Evolutionary conservation across 2,329 filamentous ascomycete genomes (phyloP), one percentile per base, ranked within the genome.

Genomic region (Epichloe bromicola): DNA sequence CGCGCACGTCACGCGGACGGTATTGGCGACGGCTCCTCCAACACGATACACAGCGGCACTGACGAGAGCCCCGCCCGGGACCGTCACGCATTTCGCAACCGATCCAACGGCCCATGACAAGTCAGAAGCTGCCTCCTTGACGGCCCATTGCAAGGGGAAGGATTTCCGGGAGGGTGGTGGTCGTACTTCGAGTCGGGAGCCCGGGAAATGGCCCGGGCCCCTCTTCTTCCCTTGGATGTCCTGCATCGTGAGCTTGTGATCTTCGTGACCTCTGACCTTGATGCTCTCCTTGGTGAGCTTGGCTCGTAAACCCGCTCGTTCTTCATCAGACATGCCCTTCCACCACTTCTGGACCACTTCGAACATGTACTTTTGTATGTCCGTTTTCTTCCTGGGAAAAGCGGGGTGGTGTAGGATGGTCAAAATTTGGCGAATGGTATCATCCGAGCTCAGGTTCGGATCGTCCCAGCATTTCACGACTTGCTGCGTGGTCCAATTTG

Each of bases 401-500:
- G 84, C 85, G 0, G 90, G 90, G 63, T 96, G 89, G 64, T 96
- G 90, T 69, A 95, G 89, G 5, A 86, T 80, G 17, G 78, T 76
- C 41, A 87, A 67, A 30, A 91, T 80, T 56, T 95, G 87, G 54
- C 84, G 71, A 54, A 89, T 73, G 0, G 94, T 82, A 63, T 89
- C 83, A 19, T 90, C 77, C 11, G 88, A 82, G 0, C 86, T 37
- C 11, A 44, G 0, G 78, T 1, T 79, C 2, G 82, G 77, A 60
- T 95, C 83, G 54, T 95, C 85, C 86, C 88, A 95, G 41, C 61
- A 63, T 23, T 55, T 57, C 14, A 63, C 58, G 0, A 63, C 48
- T 11, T 63, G 56, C 43, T 63, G 60, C 0, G 60, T 60, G 1
- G 58, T 58, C 59, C 60, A 63, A 36, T 61, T 64, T 14, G 60